Conservation (phyloP, 176 grass and related monocot genomes). For the Pontederia paniculata region DNA sequence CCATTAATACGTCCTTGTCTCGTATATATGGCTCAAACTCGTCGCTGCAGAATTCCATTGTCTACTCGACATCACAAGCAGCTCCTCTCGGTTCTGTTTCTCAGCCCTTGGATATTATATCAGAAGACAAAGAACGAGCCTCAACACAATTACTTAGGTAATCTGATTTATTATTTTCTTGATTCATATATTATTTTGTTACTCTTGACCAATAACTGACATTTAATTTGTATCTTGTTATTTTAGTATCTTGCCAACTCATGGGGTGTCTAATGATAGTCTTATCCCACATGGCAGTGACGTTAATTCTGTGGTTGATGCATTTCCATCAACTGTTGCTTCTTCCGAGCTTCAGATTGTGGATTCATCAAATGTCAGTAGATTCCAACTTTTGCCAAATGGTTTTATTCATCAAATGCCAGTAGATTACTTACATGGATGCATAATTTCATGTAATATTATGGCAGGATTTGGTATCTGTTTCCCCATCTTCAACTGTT, state of each 20-base stretch:
- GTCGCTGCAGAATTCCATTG: conserved; percentile 22
- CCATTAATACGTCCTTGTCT: conserved; percentile 35
- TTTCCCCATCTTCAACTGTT: conserved; percentile 36
- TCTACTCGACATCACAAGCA: conserved; percentile 37
- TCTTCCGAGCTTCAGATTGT: conserved; percentile 46
- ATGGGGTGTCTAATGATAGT: conserved; percentile 32
- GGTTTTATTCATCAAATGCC: no score
- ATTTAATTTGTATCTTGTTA: conserved; percentile 7
- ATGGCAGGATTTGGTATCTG: conserved; percentile 43
- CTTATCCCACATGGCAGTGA: conserved; percentile 32
- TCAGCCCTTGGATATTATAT: conserved; percentile 53
- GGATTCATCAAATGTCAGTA: conserved; percentile 31
- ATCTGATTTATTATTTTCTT: conserved; percentile 1
- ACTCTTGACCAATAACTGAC: background rate
- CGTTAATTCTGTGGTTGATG: conserved; percentile 29
- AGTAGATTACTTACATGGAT: background rate
- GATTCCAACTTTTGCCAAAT: conserved; percentile 6
- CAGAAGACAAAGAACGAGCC: conserved; percentile 39
- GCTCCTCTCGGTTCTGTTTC: conserved; percentile 27
- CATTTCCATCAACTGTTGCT: conserved; percentile 35
- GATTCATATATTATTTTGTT: background rate
- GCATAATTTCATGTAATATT: conserved; percentile 8
- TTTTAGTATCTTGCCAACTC: conserved; percentile 39
- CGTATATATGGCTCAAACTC: conserved; percentile 62
- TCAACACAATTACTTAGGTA: conserved; percentile 49